These are phyloP conservation scores for Plasmodium relictum DNA, from an alignment of 169 alveolate species.

Conservation along the genomic window DNA sequence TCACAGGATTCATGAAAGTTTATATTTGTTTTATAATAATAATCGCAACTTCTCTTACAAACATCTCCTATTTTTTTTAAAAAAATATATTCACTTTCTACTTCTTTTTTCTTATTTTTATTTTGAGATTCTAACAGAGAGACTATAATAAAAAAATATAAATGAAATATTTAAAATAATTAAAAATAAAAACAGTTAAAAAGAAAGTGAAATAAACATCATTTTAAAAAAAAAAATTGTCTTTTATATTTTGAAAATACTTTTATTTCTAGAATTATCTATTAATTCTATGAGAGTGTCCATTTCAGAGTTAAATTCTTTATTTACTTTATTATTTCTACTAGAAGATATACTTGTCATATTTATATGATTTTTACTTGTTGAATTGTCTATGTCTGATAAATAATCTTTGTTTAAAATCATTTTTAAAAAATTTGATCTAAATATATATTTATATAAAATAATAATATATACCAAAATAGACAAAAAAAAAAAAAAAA, in stretches of 20 bases:
- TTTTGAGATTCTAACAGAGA: conserved; percentile 52
- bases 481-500: neutral
- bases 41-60: conserved; percentile 63
- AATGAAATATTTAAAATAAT: neutral
- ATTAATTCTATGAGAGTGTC: conserved; percentile 50
- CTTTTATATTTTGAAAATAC: conserved; percentile 7
- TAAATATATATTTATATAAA: too few relatives aligned
- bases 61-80: conserved; percentile 64
- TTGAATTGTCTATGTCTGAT: neutral
- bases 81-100: conserved; percentile 35
- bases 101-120: conserved; percentile 54
- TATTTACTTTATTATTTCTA: conserved; percentile 9
- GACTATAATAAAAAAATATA: neutral
- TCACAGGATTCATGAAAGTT: conserved; percentile 66
- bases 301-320: conserved; percentile 38
- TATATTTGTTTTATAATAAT: conserved; percentile 55
- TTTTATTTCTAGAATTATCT: conserved; percentile 29
- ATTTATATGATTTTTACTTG: conserved; percentile 1
- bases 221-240: too few relatives aligned
- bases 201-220: neutral
- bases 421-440: neutral
- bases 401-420: conserved; percentile 5
- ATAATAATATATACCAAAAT: neutral
- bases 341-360: neutral
- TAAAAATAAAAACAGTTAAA: neutral